These are phyloP conservation scores for Penicillium sp. DNA, from an alignment of 2,329 filamentous ascomycete genomes.

Conservation along the genomic window DNA sequence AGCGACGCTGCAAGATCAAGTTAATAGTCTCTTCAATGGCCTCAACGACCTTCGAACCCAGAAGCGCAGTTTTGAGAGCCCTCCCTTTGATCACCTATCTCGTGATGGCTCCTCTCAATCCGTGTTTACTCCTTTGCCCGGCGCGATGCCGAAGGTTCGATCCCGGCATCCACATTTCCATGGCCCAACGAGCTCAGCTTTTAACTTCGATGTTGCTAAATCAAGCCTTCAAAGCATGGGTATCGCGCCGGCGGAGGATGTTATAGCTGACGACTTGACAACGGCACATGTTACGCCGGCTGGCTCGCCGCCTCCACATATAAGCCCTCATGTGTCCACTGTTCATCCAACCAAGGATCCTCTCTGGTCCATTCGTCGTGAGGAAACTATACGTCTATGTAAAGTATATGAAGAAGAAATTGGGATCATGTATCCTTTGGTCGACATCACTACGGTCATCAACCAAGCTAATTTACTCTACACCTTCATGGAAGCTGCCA, in stretches of 20 bases:
- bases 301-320: conserved; percentile 43
- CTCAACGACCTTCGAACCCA: conserved; percentile 65
- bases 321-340: conserved; percentile 31
- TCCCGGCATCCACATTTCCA: conserved; percentile 67
- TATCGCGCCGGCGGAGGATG: conserved; percentile 64
- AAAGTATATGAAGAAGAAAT: conserved; percentile 85
- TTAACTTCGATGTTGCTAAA: conserved; percentile 83
- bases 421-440: conserved; percentile 85
- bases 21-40: conserved; percentile 71
- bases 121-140: conserved; percentile 39
- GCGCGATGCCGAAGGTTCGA: conserved; percentile 48
- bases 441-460: conserved; percentile 71
- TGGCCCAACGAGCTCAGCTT: conserved; percentile 81
- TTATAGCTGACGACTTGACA: conserved; percentile 58
- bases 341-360: conserved; percentile 65
- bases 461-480: conserved; percentile 69
- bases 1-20: conserved; percentile 74
- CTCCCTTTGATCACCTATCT: conserved; percentile 35
- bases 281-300: conserved; percentile 56
- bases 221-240: conserved; percentile 87
- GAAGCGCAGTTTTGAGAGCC: conserved; percentile 34
- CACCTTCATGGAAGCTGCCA: conserved; percentile 69
- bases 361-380: conserved; percentile 72
- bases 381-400: conserved; percentile 78
- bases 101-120: conserved; percentile 44